phyloP scores from a whole-genome alignment of 2,329 filamentous ascomycete species.

The Botryosphaeria dothidea region DNA sequence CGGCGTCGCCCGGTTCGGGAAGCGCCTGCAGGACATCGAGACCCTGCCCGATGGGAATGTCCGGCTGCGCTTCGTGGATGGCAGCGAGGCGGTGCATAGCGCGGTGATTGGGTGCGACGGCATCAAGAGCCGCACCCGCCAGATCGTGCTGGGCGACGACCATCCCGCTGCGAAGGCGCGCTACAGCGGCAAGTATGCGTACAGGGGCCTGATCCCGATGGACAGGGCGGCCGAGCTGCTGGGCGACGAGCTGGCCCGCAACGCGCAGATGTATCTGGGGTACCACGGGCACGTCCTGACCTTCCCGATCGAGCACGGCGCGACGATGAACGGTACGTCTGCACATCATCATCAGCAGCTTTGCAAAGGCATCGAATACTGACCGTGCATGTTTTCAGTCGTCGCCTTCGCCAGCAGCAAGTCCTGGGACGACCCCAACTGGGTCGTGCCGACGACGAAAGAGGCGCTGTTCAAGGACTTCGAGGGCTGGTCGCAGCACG shows the following conservation, averaged over 20 bases:
- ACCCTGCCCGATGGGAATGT: slow-evolving; percentile 31
- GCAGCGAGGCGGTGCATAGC: slow-evolving; percentile 44
- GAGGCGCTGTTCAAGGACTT: slow-evolving; percentile 46
- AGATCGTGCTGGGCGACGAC: slow-evolving; percentile 52
- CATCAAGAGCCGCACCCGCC: slow-evolving; percentile 59
- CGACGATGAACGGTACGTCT: slow-evolving; percentile 54
- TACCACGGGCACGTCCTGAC: slow-evolving; percentile 60
- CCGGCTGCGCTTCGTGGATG: slow-evolving; percentile 46
- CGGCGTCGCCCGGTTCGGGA: slow-evolving; percentile 42
- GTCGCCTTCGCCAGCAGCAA: slow-evolving; percentile 51
- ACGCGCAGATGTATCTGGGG: slow-evolving; percentile 59
- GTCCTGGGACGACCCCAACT: slow-evolving; percentile 42
- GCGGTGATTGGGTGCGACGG: slow-evolving; percentile 64
- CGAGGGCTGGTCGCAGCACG: slow-evolving; percentile 42
- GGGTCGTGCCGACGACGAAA: slow-evolving; percentile 43
- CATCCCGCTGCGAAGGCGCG: slow-evolving; percentile 47
- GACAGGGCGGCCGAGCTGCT: slow-evolving; percentile 50
- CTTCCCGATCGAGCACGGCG: slow-evolving; percentile 61
- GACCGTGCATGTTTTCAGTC: too few species aligned
- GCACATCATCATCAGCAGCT: background rate
- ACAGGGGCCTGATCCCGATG: slow-evolving; percentile 64
- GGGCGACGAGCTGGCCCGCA: slow-evolving; percentile 51
- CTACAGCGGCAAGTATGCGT: slow-evolving; percentile 63
- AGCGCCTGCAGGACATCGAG: slow-evolving; percentile 33
- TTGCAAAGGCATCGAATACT: too few species aligned